phyloP scores from a whole-genome alignment of 306 rosid genomes.

The Calophaca sinica region DNA sequence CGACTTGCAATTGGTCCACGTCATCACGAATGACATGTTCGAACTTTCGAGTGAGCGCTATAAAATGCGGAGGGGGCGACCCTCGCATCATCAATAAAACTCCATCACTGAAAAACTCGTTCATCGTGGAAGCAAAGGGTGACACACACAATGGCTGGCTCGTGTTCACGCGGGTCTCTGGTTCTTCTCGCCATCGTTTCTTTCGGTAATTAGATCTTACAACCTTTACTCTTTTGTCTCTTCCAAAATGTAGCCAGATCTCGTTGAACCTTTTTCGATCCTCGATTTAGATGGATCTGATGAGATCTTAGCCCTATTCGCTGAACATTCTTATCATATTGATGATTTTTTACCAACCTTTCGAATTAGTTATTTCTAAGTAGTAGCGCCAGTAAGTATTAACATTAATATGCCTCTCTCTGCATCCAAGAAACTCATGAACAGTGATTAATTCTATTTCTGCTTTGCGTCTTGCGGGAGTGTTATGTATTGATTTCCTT shows the following conservation, averaged over 20 bases:
- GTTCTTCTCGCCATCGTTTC: slow-evolving; percentile 67
- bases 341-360: neutral
- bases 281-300: neutral
- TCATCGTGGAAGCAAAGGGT: neutral
- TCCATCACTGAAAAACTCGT: neutral
- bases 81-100: slow-evolving; percentile 18
- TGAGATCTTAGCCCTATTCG: slow-evolving; percentile 34
- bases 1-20: slow-evolving; percentile 74
- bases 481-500: too few relatives aligned
- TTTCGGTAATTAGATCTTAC: slow-evolving; percentile 54
- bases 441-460: slow-evolving; percentile 1
- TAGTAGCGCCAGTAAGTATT: neutral
- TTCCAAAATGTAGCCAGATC: slow-evolving; percentile 51
- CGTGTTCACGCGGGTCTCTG: slow-evolving; percentile 72
- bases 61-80: too few relatives aligned
- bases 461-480: too few relatives aligned
- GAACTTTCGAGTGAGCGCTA: neutral
- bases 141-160: slow-evolving; percentile 63
- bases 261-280: slow-evolving; percentile 9
- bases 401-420: slow-evolving; percentile 8
- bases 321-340: neutral
- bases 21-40: slow-evolving; percentile 69
- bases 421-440: slow-evolving; percentile 16
- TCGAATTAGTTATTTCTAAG: too few relatives aligned
- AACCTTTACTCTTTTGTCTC: too few relatives aligned